Conservation (phyloP, 805 yeast genomes). For the Metschnikowia henanensis region DNA sequence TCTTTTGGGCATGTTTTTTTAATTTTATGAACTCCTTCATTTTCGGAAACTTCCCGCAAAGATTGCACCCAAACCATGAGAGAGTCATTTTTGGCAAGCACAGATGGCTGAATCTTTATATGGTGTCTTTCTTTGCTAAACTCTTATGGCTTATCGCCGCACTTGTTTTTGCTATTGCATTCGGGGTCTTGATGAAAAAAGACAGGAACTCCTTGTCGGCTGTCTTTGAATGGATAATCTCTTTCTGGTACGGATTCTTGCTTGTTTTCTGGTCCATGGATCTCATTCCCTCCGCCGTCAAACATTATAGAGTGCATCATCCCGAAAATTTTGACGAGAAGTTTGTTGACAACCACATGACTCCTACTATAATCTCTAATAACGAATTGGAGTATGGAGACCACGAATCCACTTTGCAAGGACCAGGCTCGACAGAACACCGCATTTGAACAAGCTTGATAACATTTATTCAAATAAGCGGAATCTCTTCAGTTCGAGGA, state of each 20-base stretch:
- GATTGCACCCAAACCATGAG: conserved; percentile 41
- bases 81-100: conserved; percentile 38
- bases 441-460: too few relatives aligned
- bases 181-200: conserved; percentile 46
- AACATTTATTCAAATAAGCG: too few relatives aligned
- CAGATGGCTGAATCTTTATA: conserved; percentile 40
- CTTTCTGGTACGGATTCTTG: conserved; percentile 81
- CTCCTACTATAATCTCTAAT: conserved; percentile 3
- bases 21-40: conserved; percentile 39
- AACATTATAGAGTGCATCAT: conserved; percentile 29
- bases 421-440: background rate
- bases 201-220: conserved; percentile 52
- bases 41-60: conserved; percentile 37
- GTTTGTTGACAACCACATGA: conserved; percentile 22
- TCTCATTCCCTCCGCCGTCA: conserved; percentile 59
- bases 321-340: conserved; percentile 25
- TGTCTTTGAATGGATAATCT: conserved; percentile 79
- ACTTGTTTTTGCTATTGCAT: conserved; percentile 64
- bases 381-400: conserved; percentile 3
- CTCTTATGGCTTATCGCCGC: conserved; percentile 66
- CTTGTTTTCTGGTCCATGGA: conserved; percentile 67
- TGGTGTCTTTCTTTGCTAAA: conserved; percentile 54
- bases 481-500: too few relatives aligned
- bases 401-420: conserved; percentile 1
- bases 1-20: conserved; percentile 49